Base-by-base conservation (phyloP, 768 basidiomycete genomes). In the Phlebiopsis flavidoalba region DNA sequence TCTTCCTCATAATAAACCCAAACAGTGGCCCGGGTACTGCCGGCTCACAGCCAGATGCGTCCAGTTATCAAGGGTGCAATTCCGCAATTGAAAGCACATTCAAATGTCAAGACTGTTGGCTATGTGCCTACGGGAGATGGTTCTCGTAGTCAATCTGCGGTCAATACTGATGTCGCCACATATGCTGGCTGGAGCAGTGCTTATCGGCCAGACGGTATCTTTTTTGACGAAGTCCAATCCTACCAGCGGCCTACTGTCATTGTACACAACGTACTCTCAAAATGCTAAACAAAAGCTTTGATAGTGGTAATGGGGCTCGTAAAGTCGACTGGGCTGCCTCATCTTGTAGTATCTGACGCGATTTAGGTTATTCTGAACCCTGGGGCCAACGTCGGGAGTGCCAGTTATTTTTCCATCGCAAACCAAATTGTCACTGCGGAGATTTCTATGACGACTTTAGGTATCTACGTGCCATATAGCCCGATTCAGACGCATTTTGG, bases 211-310 rank as follows among this genome's bases (percentile, higher is more conserved):
- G 65, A 71, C 19, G 75, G 76, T 0, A 73, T 77, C 19, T 76
- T 76, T 62, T 74, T 75, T 63, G 75, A 77, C 51, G 69, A 77
- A 60, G 72, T 69, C n/a, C 3, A 55, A 64, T 7, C 66, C 65
- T 1, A 58, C 58, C 17, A 55, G 59, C 10, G 43, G 24, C 4
- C 53, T 66, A n/a, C 31, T 75, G 8, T 36, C 62, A 0, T 62
- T 50, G 48, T 77, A 76, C 50, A 58, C 67, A 46, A 57, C 46
- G 6, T 75, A 68, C 53, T 61, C 65, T 2, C 33, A 62, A 1
- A 33, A 59, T 8, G 70, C 68, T 1, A 61, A 62, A 53, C 49
- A 62, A 11, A n/a, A 60, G 53, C 8, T 69, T 71, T 54, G 60
- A 31, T 21, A 37, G 49, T 22, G 61, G 65, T 3, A 43, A 47